Conservation (phyloP, 768 basidiomycete genomes). For the Kwoniella dendrophila region DNA sequence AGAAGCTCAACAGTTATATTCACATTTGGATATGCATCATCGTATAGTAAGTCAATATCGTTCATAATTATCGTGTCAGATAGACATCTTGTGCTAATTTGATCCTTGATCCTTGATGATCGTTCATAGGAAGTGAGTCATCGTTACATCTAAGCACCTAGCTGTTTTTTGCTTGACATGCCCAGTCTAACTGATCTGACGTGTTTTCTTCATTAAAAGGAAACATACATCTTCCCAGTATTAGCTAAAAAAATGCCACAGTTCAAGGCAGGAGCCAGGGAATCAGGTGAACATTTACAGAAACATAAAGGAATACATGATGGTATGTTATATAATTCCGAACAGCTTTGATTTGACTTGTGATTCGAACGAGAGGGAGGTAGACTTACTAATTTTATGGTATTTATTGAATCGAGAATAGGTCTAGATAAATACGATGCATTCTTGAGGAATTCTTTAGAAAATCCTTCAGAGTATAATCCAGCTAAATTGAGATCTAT, state of each 20-base stretch:
- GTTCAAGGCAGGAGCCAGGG: slow-evolving; percentile 52
- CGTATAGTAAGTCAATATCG: slow-evolving; percentile 37
- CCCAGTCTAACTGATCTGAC: slow-evolving; percentile 3
- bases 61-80: background rate
- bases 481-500: slow-evolving; percentile 43
- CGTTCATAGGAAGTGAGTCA: slow-evolving; percentile 10
- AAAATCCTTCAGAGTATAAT: slow-evolving; percentile 43
- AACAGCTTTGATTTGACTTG: background rate
- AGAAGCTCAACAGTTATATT: slow-evolving; percentile 41
- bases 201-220: slow-evolving; percentile 25
- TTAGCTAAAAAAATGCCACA: slow-evolving; percentile 56
- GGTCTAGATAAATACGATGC: slow-evolving; percentile 50
- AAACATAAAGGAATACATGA: slow-evolving; percentile 55
- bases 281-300: slow-evolving; percentile 54
- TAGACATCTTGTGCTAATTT: slow-evolving; percentile 2
- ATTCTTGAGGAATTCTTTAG: slow-evolving; percentile 35
- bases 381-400: background rate
- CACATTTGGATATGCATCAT: slow-evolving; percentile 53
- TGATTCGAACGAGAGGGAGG: background rate
- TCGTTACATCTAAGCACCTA: background rate
- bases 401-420: slow-evolving; percentile 3
- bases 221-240: slow-evolving; percentile 56
- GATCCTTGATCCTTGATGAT: background rate
- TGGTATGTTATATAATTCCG: slow-evolving; percentile 30
- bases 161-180: background rate